Percentiles rank a stretch among this genome's conserved stretches.
Evolutionary conservation across 306 rosid species (phyloP).

Genomic region (Cicer yamashitae): DNA sequence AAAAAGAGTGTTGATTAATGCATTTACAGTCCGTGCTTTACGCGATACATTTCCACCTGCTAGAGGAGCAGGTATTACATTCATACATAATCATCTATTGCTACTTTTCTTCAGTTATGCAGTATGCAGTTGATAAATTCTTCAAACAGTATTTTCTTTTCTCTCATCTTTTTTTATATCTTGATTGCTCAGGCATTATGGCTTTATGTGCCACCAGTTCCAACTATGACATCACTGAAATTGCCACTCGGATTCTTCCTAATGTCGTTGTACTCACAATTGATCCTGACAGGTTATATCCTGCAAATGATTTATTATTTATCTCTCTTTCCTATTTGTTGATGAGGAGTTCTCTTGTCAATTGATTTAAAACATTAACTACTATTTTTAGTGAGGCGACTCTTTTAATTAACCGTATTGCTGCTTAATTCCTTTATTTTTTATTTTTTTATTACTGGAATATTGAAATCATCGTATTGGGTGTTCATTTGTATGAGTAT

Average conservation of each 20-base stretch:
- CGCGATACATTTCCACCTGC: constrained; percentile 98
- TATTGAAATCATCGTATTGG: constrained; percentile 27
- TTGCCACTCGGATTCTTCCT: constrained; percentile 96
- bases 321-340: constrained; percentile 2
- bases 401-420: constrained; percentile 1
- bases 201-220: constrained; percentile 97
- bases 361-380: constrained; percentile 24
- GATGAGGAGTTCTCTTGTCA: constrained; percentile 36
- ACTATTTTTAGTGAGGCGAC: constrained; percentile 33
- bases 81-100: constrained; percentile 22
- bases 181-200: constrained; percentile 81
- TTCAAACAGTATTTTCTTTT: constrained; percentile 24
- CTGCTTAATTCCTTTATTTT: neutral
- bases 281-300: constrained; percentile 87
- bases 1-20: constrained; percentile 96
- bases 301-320: constrained; percentile 31
- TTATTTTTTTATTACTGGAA: constrained; percentile 17
- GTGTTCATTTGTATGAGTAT: constrained; percentile 27
- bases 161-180: constrained; percentile 8
- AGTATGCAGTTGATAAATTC: constrained; percentile 20
- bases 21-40: constrained; percentile 97
- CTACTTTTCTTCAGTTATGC: constrained; percentile 35
- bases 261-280: constrained; percentile 86
- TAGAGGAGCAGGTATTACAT: constrained; percentile 90
- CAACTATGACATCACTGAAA: constrained; percentile 85